Evolutionary conservation across 306 rosid species (phyloP).

Genomic region (Canavalia gladiata): DNA sequence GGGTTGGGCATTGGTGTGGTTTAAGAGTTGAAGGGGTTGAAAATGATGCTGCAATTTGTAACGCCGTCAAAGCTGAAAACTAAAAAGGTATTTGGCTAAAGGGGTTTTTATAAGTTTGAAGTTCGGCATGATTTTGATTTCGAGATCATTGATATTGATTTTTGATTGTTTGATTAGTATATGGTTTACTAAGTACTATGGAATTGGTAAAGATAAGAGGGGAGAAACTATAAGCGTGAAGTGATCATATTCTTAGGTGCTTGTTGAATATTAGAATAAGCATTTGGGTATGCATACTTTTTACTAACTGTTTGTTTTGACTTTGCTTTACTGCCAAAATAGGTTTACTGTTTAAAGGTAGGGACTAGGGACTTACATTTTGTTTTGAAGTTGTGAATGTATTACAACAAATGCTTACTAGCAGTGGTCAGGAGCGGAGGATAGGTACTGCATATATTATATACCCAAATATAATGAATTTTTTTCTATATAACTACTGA

Average conservation of each 20-base stretch:
- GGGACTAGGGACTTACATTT: background rate
- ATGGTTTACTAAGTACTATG: background rate
- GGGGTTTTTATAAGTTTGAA: background rate
- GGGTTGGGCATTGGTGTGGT: background rate
- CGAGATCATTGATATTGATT: background rate
- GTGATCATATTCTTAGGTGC: background rate
- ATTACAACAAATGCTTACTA: background rate
- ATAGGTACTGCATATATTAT: background rate
- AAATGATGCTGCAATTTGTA: conserved; percentile 74
- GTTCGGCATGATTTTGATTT: conserved; percentile 2
- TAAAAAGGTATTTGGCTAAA: conserved; percentile 60
- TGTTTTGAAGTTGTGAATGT: conserved; percentile 4
- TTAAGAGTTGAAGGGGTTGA: conserved; percentile 28
- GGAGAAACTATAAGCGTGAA: background rate
- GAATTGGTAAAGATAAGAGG: background rate
- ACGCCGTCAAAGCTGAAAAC: conserved; percentile 78
- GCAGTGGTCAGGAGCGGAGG: background rate
- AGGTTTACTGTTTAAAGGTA: background rate
- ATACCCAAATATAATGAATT: background rate
- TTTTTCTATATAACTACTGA: background rate
- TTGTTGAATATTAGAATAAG: background rate
- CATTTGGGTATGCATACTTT: background rate
- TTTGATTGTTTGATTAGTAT: conserved; percentile 8
- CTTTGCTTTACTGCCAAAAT: background rate
- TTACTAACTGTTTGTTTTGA: conserved; percentile 8